Evolutionary conservation across 1,139 yeast species (phyloP).

Genomic region (Hanseniaspora uvarum): DNA sequence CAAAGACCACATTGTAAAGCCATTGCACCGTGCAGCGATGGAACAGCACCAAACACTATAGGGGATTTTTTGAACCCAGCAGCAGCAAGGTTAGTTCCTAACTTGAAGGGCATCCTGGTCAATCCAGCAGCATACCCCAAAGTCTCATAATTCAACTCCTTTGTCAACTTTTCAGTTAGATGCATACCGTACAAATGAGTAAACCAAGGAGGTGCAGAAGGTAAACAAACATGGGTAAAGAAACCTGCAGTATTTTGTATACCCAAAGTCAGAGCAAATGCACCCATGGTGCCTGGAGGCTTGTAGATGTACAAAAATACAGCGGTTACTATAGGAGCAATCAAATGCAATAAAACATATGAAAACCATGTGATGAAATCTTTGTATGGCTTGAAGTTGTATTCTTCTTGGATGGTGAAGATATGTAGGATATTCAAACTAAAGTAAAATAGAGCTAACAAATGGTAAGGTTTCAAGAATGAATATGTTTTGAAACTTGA

Average conservation of each 20-base stretch:
- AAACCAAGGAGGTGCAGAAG: conserved; percentile 68
- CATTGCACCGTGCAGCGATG: conserved; percentile 57
- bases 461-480: conserved; percentile 7
- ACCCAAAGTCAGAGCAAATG: conserved; percentile 47
- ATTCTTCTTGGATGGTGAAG: conserved; percentile 30
- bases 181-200: conserved; percentile 50
- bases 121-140: conserved; percentile 65
- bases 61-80: conserved; percentile 58
- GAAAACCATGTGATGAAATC: conserved; percentile 52
- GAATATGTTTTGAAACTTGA: conserved; percentile 9
- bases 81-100: conserved; percentile 53
- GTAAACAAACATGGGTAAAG: conserved; percentile 47
- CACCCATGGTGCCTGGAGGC: conserved; percentile 48
- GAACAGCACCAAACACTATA: conserved; percentile 62
- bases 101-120: conserved; percentile 49
- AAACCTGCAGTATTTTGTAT: conserved; percentile 52
- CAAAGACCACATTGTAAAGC: conserved; percentile 45
- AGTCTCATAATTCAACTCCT: conserved; percentile 42
- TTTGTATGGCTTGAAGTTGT: conserved; percentile 34
- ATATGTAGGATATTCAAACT: conserved; percentile 34
- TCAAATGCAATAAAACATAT: conserved; percentile 51
- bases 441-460: conserved; percentile 6
- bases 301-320: conserved; percentile 59
- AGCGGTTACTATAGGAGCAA: conserved; percentile 52
- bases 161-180: conserved; percentile 33